Base-by-base conservation (phyloP, 768 basidiomycete species). In the Pisolithus orientalis region DNA sequence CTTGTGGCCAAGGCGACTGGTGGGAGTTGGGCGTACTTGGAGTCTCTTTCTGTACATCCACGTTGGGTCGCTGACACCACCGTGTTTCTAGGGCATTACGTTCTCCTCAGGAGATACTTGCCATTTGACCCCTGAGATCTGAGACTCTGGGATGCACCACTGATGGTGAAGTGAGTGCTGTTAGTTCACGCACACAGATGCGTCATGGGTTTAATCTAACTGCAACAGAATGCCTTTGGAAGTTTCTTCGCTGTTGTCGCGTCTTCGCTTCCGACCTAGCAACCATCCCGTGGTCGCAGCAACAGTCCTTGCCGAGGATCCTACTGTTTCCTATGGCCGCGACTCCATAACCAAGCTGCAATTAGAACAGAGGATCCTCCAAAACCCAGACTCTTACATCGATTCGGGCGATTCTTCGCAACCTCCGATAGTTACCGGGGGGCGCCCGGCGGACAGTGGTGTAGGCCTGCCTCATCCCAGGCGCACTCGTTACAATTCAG, bases 231-330 rank as follows among this genome's bases (percentile, higher is more conserved):
- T 65, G 64, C 52, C 53, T 17, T 63, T 53, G 61, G 58, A 57
- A 25, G 59, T 72, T 62, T 62, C 61, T 31, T 60, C 62, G 11
- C 54, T 72, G 29, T 49, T 75, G 45, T 58, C 67, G 16, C 70
- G 71, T 42, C 51, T 75, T 29, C 69, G 69, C 14, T 60, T 54
- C 37, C 53, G 58, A 38, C 60, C 56, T 39, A 60, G 56, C 52
- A 62, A 60, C 48, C 63, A 59, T 37, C 47, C 58, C 28, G 47
- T 62, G 38, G 39, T 52, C 48, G 54, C 53, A 28, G 59, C 52
- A 11, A 37, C 62, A 34, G n/a, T 29, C 16, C 47, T 11, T 27
- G 4, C 16, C 9, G 5, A 48, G 27, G 2, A 47, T 47, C 25
- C 48, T 29, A 51, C 31, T 47, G 7, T 44, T 21, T 4, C 39